A percentile compares a stretch with the other conserved stretches of the same genome.
phyloP scores from a whole-genome alignment of 371 early-diverging fungal species.

The Dinochytrium kinnereticum region DNA sequence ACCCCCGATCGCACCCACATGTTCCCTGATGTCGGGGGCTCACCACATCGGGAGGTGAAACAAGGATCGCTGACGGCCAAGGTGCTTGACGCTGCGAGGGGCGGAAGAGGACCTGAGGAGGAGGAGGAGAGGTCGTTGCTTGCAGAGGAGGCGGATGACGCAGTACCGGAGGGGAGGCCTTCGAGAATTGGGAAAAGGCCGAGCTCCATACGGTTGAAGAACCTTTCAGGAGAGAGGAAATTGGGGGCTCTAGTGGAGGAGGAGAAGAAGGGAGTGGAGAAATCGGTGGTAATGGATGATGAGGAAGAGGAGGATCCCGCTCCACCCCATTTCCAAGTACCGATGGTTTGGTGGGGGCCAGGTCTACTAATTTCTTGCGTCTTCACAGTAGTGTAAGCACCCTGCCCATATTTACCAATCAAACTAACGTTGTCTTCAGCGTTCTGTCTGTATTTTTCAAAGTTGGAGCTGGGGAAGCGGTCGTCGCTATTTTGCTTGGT shows the following conservation, averaged over 20 bases:
- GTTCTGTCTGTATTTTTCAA: slow-evolving; percentile 43
- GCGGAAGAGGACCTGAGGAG: too few species aligned
- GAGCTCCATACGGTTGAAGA: background rate
- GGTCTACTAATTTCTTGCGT: slow-evolving; percentile 64
- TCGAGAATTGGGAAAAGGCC: background rate
- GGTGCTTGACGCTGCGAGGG: too few species aligned
- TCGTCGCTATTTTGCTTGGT: slow-evolving; percentile 64
- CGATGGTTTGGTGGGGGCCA: slow-evolving; percentile 63
- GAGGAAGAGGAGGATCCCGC: slow-evolving; percentile 47
- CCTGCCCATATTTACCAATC: background rate
- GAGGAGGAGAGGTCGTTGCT: background rate
- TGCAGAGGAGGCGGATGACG: background rate
- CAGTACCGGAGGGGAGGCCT: background rate
- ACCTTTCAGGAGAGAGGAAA: background rate
- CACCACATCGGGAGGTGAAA: too few species aligned
- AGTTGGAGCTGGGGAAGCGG: slow-evolving; percentile 26
- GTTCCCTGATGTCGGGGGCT: too few species aligned
- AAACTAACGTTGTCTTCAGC: background rate
- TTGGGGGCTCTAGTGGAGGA: background rate
- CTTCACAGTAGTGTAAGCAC: slow-evolving; percentile 57
- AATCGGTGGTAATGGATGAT: background rate
- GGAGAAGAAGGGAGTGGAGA: background rate
- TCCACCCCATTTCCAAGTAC: slow-evolving; percentile 62
- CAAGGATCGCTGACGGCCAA: too few species aligned
- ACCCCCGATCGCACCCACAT: background rate